phyloP scores from a whole-genome alignment of 2,329 filamentous ascomycete species.

The Trichoderma arundinaceum region DNA sequence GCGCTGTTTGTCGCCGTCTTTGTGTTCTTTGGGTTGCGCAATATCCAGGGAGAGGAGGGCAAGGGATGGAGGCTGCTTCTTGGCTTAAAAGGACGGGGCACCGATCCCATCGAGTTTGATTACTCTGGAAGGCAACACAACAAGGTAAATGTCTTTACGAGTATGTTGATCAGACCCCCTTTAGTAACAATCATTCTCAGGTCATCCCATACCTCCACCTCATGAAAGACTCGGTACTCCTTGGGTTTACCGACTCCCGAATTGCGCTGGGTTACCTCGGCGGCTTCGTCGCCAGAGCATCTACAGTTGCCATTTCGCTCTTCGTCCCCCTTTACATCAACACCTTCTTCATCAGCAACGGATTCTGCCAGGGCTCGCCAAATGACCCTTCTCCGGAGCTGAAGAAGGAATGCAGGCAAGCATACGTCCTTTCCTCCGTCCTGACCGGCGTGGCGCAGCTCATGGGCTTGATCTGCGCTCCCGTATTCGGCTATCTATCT shows the following conservation, averaged over 20 bases:
- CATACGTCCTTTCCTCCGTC: slow-evolving; percentile 86
- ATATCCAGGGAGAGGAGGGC: slow-evolving; percentile 72
- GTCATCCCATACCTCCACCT: slow-evolving; percentile 64
- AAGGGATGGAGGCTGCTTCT: slow-evolving; percentile 72
- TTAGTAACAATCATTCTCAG: slow-evolving; percentile 31
- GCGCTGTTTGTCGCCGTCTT: slow-evolving; percentile 74
- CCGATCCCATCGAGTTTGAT: slow-evolving; percentile 30
- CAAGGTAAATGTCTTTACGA: slow-evolving; percentile 37
- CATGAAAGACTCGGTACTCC: slow-evolving; percentile 65
- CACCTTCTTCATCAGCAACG: slow-evolving; percentile 81
- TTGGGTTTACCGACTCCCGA: slow-evolving; percentile 76
- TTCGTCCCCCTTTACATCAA: slow-evolving; percentile 96
- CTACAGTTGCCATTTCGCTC: slow-evolving; percentile 90
- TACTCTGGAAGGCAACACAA: slow-evolving; percentile 30
- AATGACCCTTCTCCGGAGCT: slow-evolving; percentile 72
- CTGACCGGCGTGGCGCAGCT: slow-evolving; percentile 89
- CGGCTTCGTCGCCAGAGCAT: slow-evolving; percentile 92
- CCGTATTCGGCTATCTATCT: slow-evolving; percentile 85
- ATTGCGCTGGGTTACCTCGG: slow-evolving; percentile 90
- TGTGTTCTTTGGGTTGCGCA: slow-evolving; percentile 78
- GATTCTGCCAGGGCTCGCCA: slow-evolving; percentile 74
- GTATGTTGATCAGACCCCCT: neutral
- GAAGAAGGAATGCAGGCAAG: slow-evolving; percentile 81
- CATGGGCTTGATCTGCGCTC: slow-evolving; percentile 81
- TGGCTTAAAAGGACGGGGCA: slow-evolving; percentile 43